Evolutionary conservation across 1,139 yeast species (phyloP).

Genomic region (Candida tetrigidarum): DNA sequence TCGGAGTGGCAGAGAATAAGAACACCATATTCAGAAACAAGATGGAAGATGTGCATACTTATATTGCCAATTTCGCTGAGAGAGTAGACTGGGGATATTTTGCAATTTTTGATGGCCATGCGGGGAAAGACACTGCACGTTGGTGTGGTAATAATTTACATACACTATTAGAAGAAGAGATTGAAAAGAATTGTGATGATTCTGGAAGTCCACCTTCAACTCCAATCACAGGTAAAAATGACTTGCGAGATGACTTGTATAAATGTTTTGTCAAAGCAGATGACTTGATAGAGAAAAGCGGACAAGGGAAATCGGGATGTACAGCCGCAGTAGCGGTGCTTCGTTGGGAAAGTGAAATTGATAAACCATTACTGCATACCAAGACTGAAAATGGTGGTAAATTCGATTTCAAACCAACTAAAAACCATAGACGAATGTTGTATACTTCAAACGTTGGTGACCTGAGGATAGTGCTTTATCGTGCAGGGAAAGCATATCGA

Average conservation of each 20-base stretch:
- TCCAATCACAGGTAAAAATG: slow-evolving; percentile 20
- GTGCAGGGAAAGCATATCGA: slow-evolving; percentile 75
- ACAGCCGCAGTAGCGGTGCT: slow-evolving; percentile 96
- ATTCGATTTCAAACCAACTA: slow-evolving; percentile 51
- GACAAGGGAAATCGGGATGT: slow-evolving; percentile 77
- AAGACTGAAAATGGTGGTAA: slow-evolving; percentile 5
- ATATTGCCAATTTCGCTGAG: slow-evolving; percentile 90
- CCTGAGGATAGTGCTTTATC: slow-evolving; percentile 77
- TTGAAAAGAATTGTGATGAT: slow-evolving; percentile 24
- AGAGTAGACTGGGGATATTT: slow-evolving; percentile 93
- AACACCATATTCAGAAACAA: slow-evolving; percentile 80
- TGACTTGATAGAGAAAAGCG: slow-evolving; percentile 60
- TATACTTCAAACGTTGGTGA: slow-evolving; percentile 98
- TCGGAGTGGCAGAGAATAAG: slow-evolving; percentile 90
- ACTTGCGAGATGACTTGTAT: slow-evolving; percentile 60
- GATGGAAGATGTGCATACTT: slow-evolving; percentile 98
- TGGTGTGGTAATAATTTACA: slow-evolving; percentile 95
- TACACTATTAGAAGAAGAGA: slow-evolving; percentile 58
- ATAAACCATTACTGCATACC: slow-evolving; percentile 6
- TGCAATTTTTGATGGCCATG: slow-evolving; percentile 98
- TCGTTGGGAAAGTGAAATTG: slow-evolving; percentile 65
- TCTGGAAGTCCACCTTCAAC: slow-evolving; percentile 7
- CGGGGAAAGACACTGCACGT: slow-evolving; percentile 91
- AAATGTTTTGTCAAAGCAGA: slow-evolving; percentile 78
- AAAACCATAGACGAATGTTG: slow-evolving; percentile 66